These are phyloP conservation scores for Aspergillus tamarii DNA, from an alignment of 2,329 filamentous ascomycete species.

Conservation along the genomic window DNA sequence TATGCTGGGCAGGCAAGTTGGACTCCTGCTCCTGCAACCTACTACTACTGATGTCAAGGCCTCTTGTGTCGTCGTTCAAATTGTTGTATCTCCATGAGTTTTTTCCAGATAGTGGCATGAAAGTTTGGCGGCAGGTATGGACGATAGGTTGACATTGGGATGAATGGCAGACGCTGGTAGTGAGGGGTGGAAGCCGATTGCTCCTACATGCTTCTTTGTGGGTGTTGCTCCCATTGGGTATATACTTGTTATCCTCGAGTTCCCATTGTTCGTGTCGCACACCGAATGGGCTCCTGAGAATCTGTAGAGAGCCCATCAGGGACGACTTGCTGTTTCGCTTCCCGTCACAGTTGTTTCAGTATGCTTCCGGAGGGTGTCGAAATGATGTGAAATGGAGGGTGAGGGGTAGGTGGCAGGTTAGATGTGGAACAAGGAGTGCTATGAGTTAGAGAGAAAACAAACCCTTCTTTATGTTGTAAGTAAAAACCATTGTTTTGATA, in stretches of 20 bases:
- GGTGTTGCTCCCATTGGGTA: not conserved
- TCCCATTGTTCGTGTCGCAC: conserved; percentile 1
- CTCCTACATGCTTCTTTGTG: not conserved
- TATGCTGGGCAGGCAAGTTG: not conserved
- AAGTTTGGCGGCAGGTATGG: not conserved
- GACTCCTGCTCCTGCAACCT: not conserved
- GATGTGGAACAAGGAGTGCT: not conserved
- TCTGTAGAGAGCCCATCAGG: conserved; percentile 22
- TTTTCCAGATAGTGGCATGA: not conserved
- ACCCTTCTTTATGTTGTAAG: not conserved
- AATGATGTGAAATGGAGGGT: not conserved
- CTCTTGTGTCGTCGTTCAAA: not conserved
- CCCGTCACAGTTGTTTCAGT: conserved; percentile 14
- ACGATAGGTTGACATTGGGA: not conserved
- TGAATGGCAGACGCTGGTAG: not conserved
- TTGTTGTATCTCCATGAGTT: not conserved
- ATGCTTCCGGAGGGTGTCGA: not conserved
- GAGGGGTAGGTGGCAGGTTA: not conserved
- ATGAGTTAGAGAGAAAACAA: not conserved
- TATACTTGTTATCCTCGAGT: not conserved
- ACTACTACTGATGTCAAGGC: not conserved
- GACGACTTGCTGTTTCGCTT: conserved; percentile 19
- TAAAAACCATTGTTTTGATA: not conserved
- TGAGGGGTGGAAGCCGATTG: not conserved
- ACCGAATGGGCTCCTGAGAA: conserved; percentile 23